Evolutionary conservation across 225 moss, liverwort and hornwort genomes (phyloP).

Genomic region (Asterella californica): DNA sequence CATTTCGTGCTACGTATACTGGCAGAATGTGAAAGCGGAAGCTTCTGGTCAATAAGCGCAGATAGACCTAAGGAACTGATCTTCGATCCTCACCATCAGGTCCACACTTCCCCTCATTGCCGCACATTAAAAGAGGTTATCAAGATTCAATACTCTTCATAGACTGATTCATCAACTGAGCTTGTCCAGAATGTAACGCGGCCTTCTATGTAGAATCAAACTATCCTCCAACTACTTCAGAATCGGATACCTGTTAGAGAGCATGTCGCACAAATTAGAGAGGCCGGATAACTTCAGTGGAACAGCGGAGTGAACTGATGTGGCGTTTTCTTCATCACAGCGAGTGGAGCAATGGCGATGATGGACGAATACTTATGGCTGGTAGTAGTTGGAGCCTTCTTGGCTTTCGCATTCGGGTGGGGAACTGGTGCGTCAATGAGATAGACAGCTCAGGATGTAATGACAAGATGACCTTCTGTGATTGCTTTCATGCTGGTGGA

Average conservation of each 20-base stretch:
- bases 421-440: slow-evolving; percentile 22
- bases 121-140: neutral
- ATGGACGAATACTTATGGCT: slow-evolving; percentile 53
- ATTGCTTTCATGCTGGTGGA: neutral
- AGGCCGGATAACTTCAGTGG: neutral
- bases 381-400: slow-evolving; percentile 52
- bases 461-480: neutral
- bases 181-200: neutral
- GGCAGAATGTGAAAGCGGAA: neutral
- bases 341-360: slow-evolving; percentile 10
- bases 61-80: neutral
- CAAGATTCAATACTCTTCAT: neutral
- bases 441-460: neutral
- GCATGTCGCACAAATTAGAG: neutral
- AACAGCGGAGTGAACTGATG: neutral
- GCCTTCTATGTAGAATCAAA: neutral
- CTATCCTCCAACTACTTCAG: too few relatives aligned
- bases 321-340: neutral
- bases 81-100: neutral
- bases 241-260: too few relatives aligned
- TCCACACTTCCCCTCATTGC: neutral
- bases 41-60: neutral
- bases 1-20: neutral
- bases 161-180: neutral
- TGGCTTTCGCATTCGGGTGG: slow-evolving; percentile 56